These are phyloP conservation scores for Solanum arcanum DNA, from an alignment of 257 asterid species.

Conservation along the genomic window DNA sequence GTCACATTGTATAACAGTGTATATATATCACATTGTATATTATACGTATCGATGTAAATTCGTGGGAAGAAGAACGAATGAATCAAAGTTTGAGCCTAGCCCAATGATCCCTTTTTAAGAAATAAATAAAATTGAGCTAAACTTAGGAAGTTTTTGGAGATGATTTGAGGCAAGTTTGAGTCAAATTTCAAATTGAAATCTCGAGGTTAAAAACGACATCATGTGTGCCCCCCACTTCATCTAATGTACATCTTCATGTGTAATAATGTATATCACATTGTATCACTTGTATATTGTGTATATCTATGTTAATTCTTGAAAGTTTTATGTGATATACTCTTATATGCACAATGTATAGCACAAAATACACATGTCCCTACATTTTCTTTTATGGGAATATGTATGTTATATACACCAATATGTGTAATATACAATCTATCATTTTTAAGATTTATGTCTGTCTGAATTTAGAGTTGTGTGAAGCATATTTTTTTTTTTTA, in stretches of 20 bases:
- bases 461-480: too few relatives aligned
- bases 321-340: not conserved
- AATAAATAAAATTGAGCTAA: too few relatives aligned
- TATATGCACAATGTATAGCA: not conserved
- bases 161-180: not conserved
- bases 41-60: too few relatives aligned
- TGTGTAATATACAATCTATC: not conserved
- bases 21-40: too few relatives aligned
- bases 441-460: not conserved
- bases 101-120: too few relatives aligned
- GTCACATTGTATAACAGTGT: too few relatives aligned
- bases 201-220: not conserved
- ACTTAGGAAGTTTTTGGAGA: not conserved
- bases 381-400: not conserved
- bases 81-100: too few relatives aligned
- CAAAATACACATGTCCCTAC: not conserved
- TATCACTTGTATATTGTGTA: not conserved
- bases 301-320: not conserved
- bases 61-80: too few relatives aligned
- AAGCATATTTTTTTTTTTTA: too few relatives aligned
- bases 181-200: not conserved
- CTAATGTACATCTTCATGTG: not conserved
- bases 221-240: not conserved
- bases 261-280: not conserved
- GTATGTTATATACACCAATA: not conserved